These are phyloP conservation scores for Tuber borchii DNA, from an alignment of 495 filamentous ascomycete genomes.

Conservation along the genomic window DNA sequence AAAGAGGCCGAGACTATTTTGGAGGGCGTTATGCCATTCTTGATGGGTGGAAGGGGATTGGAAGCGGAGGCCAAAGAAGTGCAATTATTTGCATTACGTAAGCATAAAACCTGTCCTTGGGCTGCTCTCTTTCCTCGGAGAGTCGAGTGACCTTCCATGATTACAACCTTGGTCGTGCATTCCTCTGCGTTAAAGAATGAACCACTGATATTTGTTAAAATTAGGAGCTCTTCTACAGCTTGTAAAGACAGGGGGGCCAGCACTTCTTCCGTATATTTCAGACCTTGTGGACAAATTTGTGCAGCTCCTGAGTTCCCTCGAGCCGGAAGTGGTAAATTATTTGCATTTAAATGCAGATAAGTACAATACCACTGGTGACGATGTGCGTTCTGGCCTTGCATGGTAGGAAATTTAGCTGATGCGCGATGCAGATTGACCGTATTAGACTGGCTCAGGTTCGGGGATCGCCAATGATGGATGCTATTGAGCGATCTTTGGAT, in stretches of 20 bases:
- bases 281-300: conserved; percentile 74
- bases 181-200: neutral
- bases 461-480: conserved; percentile 84
- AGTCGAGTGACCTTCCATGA: neutral
- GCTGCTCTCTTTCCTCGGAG: neutral
- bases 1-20: conserved; percentile 70
- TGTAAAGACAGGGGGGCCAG: conserved; percentile 71
- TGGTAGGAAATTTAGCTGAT: neutral
- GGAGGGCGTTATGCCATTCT: conserved; percentile 75
- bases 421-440: conserved; percentile 61
- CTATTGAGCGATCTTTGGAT: conserved; percentile 82
- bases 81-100: conserved; percentile 49
- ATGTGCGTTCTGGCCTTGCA: conserved; percentile 26
- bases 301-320: conserved; percentile 72
- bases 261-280: conserved; percentile 71
- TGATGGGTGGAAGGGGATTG: conserved; percentile 79
- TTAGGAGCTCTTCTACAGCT: conserved; percentile 72
- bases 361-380: conserved; percentile 72
- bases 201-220: conserved; percentile 14
- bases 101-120: conserved; percentile 9
- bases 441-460: conserved; percentile 71
- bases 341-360: conserved; percentile 81
- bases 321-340: conserved; percentile 81
- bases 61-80: conserved; percentile 84
- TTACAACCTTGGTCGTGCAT: neutral